Percentiles rank a stretch among this genome's conserved stretches.
phyloP scores from a whole-genome alignment of 495 filamentous ascomycete genomes.

The Penicillium nucicola region DNA sequence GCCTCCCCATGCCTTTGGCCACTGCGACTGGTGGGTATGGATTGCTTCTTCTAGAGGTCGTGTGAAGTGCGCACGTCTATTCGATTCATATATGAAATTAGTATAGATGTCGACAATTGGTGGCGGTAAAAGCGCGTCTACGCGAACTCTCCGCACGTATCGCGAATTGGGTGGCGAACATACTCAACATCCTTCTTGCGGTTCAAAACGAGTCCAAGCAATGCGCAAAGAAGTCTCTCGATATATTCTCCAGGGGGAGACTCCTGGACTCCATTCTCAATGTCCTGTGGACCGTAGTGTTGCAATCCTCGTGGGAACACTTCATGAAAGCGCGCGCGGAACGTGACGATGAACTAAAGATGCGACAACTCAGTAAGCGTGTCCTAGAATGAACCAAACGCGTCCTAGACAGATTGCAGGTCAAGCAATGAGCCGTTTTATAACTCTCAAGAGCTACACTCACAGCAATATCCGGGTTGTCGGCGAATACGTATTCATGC shows the following conservation, averaged over 20 bases:
- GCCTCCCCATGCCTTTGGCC: conserved; percentile 82
- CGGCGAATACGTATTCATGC: conserved; percentile 83
- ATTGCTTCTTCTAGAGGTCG: conserved; percentile 94
- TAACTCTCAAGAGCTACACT: conserved; percentile 34
- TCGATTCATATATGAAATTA: conserved; percentile 7
- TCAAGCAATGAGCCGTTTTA: background rate
- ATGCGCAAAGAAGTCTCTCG: conserved; percentile 83
- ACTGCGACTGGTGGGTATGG: conserved; percentile 78
- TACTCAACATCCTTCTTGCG: conserved; percentile 98
- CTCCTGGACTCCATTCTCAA: conserved; percentile 82
- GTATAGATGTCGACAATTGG: conserved; percentile 10
- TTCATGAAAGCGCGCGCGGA: conserved; percentile 87
- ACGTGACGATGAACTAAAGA: conserved; percentile 93
- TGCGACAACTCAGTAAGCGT: conserved; percentile 40
- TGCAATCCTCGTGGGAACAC: conserved; percentile 80
- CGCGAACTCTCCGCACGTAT: conserved; percentile 8
- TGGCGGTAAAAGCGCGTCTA: conserved; percentile 8
- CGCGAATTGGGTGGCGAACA: conserved; percentile 40
- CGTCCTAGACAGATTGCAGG: conserved; percentile 24
- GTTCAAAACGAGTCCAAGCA: conserved; percentile 85
- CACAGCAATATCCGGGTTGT: conserved; percentile 86
- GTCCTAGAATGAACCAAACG: conserved; percentile 26
- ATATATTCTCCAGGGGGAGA: conserved; percentile 74
- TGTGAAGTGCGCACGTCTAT: conserved; percentile 65
- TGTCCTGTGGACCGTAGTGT: conserved; percentile 91